Evolutionary conservation across 2,329 filamentous ascomycete species (phyloP).

Genomic region (Paradendryphiella salina): DNA sequence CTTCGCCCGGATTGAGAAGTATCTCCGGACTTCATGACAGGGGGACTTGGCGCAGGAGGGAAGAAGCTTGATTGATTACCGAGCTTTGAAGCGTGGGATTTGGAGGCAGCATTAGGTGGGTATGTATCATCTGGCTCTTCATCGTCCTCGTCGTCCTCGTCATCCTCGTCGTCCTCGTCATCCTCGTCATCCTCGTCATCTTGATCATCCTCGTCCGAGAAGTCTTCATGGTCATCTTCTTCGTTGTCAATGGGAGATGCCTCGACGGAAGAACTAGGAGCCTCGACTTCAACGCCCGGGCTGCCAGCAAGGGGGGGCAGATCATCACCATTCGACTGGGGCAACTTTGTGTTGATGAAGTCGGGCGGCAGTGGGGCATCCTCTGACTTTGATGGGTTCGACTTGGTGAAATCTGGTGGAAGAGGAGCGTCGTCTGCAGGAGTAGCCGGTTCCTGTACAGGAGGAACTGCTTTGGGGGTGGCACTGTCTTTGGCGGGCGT

Average conservation of each 20-base stretch:
- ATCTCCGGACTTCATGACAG: slow-evolving; percentile 30
- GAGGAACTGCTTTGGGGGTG: slow-evolving; percentile 40
- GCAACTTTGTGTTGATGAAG: slow-evolving; percentile 33
- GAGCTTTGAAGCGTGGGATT: slow-evolving; percentile 21
- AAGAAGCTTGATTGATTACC: slow-evolving; percentile 33
- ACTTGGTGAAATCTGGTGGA: slow-evolving; percentile 43
- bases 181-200: slow-evolving; percentile 48
- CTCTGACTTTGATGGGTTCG: slow-evolving; percentile 31
- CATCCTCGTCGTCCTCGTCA: slow-evolving; percentile 47
- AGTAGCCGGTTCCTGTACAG: slow-evolving; percentile 30
- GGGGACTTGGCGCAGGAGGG: slow-evolving; percentile 41
- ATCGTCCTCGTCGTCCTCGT: slow-evolving; percentile 46
- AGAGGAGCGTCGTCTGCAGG: slow-evolving; percentile 44
- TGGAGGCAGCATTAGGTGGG: slow-evolving; percentile 25
- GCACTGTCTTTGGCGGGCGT: slow-evolving; percentile 22
- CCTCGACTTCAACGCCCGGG: slow-evolving; percentile 51
- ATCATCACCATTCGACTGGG: slow-evolving; percentile 45
- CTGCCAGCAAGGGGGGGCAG: slow-evolving; percentile 53
- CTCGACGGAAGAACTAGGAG: slow-evolving; percentile 41
- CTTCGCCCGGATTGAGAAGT: slow-evolving; percentile 29
- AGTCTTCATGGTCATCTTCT: slow-evolving; percentile 34
- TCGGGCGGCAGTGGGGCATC: slow-evolving; percentile 46
- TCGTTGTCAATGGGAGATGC: slow-evolving; percentile 39
- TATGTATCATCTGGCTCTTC: slow-evolving; percentile 51
- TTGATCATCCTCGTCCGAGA: slow-evolving; percentile 46